Evolutionary conservation across 768 basidiomycete species (phyloP).

Genomic region (Russula virescens): DNA sequence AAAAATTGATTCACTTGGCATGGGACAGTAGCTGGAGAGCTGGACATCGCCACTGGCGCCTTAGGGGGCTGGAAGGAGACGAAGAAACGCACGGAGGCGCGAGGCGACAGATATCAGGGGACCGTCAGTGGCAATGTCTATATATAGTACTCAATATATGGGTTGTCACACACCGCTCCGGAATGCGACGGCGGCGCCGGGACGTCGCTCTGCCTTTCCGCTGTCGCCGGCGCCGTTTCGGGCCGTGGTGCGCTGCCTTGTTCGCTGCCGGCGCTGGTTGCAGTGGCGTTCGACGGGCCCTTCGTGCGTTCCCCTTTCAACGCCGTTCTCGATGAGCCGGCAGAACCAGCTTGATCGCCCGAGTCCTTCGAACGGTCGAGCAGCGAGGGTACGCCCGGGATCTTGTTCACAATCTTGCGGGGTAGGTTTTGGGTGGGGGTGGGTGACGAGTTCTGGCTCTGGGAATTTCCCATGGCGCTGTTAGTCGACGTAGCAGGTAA

Average conservation of each 20-base stretch:
- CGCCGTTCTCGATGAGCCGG: conserved; percentile 13
- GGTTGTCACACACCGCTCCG: conserved; percentile 10
- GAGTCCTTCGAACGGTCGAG: conserved; percentile 18
- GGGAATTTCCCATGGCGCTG: conserved; percentile 20
- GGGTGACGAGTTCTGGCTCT: conserved; percentile 12
- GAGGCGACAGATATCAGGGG: not conserved
- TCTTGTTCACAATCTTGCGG: conserved; percentile 4
- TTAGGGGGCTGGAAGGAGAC: not conserved
- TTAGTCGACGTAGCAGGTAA: conserved; percentile 15
- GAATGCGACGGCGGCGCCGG: conserved; percentile 14
- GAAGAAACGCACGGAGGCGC: too few relatives aligned
- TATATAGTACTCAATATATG: conserved; percentile 10
- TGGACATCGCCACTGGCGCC: conserved; percentile 27
- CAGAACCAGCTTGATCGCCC: conserved; percentile 18
- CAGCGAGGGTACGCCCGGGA: not conserved
- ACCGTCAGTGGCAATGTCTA: not conserved
- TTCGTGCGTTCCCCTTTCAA: conserved; percentile 3
- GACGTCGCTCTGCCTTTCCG: not conserved
- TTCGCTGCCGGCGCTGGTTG: conserved; percentile 1
- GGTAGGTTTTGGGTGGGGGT: conserved; percentile 2
- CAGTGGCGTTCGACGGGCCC: not conserved
- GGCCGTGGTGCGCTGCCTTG: conserved; percentile 1
- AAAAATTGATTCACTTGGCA: conserved; percentile 36
- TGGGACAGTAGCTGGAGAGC: conserved; percentile 37
- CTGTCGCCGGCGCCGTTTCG: conserved; percentile 13